Evolutionary conservation across 805 yeast species (phyloP), one percentile per base, ranked within the genome.

Genomic region (Gaillardinia entomophila): DNA sequence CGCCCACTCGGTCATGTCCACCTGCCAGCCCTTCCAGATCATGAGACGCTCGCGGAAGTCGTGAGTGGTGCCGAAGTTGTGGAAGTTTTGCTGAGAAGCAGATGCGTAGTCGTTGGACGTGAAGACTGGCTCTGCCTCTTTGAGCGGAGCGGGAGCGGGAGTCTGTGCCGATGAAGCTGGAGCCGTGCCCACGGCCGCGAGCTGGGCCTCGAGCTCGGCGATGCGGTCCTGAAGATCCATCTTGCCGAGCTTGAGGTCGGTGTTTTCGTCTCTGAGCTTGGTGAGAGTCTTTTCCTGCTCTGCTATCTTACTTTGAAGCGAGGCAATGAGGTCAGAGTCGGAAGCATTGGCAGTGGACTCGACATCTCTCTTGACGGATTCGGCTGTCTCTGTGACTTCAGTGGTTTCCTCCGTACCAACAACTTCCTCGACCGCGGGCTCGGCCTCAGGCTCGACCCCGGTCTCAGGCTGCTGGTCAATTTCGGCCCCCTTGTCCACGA

Each of bases 1-100:
- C 49, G 82, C 71, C 97, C 97, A 89, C 11, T 53, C 46, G 16
- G 85, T 71, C 94, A 89, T 84, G 49, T 89, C 96, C 3, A 87
- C 72, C 49, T 82, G 86, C 88, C 89, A 89, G 30, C 75, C 78
- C 42, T 77, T 79, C 94, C 94, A 89, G 42, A 75, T 77, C 50
- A 69, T 65, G 42, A 89, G 57, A 28, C 72, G 66, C 34, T 77
- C 79, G 40, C 71, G 65, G 41, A 75, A 68, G 45, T 76, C 78
- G 10, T 71, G 70, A 5, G 76, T 72, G 13, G 38, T 35, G 11
- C 42, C 35, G 8, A 39, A 33, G 12, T 33, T 30, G 12, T 35
- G 37, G 25, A 46, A 35, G 34, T 40, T 39, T 27, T 49, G 59
- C 23, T 48, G 52, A 8, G 58, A 46, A 6, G 26, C 31, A 2